phyloP scores from a whole-genome alignment of 129 eudicot species.

The Helianthus tuberosus region DNA sequence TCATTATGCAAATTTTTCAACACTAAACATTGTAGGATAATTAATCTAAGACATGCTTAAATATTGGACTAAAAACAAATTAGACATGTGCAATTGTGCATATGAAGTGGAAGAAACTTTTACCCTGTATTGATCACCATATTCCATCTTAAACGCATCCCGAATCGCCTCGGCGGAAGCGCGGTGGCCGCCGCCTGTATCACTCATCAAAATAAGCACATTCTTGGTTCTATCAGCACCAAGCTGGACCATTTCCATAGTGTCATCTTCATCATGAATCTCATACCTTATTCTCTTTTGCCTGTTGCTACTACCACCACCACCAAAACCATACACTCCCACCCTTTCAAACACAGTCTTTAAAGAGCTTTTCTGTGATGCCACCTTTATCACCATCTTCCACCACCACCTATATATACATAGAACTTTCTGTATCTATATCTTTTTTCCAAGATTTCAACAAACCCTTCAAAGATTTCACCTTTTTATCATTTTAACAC shows the following conservation, averaged over 20 bases:
- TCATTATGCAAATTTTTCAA: not conserved
- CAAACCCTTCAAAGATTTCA: constrained; percentile 7
- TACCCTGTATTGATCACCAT: constrained; percentile 85
- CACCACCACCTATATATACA: constrained; percentile 31
- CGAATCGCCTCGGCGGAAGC: constrained; percentile 96
- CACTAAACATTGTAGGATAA: not conserved
- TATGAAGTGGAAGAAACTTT: not conserved
- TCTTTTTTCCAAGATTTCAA: constrained; percentile 15
- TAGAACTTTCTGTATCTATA: constrained; percentile 30
- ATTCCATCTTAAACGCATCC: constrained; percentile 84
- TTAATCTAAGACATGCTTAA: not conserved
- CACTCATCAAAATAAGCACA: constrained; percentile 92
- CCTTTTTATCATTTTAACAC: constrained; percentile 12
- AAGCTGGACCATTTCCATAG: constrained; percentile 82
- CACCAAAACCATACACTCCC: constrained; percentile 60
- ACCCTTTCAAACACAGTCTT: constrained; percentile 66
- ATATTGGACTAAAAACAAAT: not conserved
- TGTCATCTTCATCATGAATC: constrained; percentile 49
- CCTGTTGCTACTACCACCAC: not conserved
- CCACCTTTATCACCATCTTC: constrained; percentile 50
- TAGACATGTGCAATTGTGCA: not conserved
- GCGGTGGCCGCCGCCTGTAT: constrained; percentile 94
- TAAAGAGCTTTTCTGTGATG: constrained; percentile 41
- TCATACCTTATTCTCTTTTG: constrained; percentile 47
- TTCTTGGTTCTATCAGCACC: constrained; percentile 87